Evolutionary conservation across 768 basidiomycete genomes (phyloP), one percentile per base, ranked within the genome.

Genomic region (Termitomyces titanicus): DNA sequence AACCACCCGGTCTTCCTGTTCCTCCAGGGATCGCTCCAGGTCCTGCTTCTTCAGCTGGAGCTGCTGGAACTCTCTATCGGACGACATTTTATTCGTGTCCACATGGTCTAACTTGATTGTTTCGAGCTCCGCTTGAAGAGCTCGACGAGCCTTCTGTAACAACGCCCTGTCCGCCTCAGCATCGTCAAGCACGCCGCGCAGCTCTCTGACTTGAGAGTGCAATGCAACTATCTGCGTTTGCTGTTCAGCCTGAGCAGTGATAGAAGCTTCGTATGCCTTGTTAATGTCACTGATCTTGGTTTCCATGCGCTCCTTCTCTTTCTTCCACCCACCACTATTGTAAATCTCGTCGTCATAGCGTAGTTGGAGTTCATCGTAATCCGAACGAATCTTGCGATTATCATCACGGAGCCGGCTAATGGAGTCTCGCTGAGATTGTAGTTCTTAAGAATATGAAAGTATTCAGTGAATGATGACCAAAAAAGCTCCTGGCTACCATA

Each of bases 241-340:
- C 61, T 93, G 92, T 61, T 93, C 92, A 0, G 83, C 74, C 62
- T 92, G 90, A 0, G 82, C 86, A 38, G 79, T 79, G 1, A 78
- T 80, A 1, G 89, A 86, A 1, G 85, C 76, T 61, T 92, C 89
- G 65, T 86, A 92, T 1, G 87, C 90, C 53, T 83, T 85, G 22
- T 81, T 85, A 55, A 92, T 64, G 66, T 93, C 88, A 5, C 67
- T 68, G 51, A 94, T 90, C 79, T 90, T 92, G 50, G 82, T 87
- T 57, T 94, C 90, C 72, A 93, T 74, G 11, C 89, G 86, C 55
- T 93, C 91, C 68, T 85, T 91, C 73, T 94, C 92, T 65, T 89
- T 88, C 73, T 87, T 88, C 92, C 91, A 93, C 4, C 86, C 82
- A 13, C 84, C 80, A 45, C 87, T 85, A 54, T 81, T 87, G 68